phyloP scores from a whole-genome alignment of 192 early-diverging fungal species.

The Phycomyces blakesleeanus region DNA sequence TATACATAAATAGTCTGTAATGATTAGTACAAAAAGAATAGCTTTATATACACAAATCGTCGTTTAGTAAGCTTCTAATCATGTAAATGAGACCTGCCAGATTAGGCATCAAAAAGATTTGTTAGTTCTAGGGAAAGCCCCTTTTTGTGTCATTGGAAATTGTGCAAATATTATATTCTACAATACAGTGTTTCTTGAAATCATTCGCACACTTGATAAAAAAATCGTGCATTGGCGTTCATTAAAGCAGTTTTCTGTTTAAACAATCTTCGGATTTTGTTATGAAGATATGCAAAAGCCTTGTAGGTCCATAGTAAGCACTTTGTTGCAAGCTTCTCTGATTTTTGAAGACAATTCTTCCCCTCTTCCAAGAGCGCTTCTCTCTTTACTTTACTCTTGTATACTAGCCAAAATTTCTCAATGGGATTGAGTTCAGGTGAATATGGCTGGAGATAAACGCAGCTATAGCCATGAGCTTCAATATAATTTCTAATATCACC shows the following conservation, averaged over 20 bases:
- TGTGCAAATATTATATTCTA: no score
- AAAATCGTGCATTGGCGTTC: neutral
- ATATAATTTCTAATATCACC: conserved; percentile 10
- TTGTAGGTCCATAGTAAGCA: neutral
- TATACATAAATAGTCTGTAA: no score
- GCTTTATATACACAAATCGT: no score
- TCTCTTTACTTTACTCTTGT: conserved; percentile 13
- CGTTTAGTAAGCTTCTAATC: no score
- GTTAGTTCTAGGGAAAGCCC: no score
- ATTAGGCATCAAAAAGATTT: no score
- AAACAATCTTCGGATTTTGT: conserved; percentile 5
- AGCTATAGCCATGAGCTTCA: conserved; percentile 6
- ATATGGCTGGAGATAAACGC: conserved; percentile 18
- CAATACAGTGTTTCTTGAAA: neutral
- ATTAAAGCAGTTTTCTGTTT: neutral
- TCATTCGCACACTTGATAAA: no score
- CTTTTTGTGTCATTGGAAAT: no score
- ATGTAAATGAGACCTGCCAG: no score
- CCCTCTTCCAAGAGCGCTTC: conserved; percentile 6
- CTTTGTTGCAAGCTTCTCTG: conserved; percentile 5
- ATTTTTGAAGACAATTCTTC: conserved; percentile 5
- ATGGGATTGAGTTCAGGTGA: conserved; percentile 25
- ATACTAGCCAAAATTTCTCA: conserved; percentile 22
- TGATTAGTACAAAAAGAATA: no score
- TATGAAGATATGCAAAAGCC: neutral